A percentile compares a stretch with the other conserved stretches of the same genome.
Conservation (phyloP, 805 yeast genomes). For the Lachancea thermotolerans region DNA sequence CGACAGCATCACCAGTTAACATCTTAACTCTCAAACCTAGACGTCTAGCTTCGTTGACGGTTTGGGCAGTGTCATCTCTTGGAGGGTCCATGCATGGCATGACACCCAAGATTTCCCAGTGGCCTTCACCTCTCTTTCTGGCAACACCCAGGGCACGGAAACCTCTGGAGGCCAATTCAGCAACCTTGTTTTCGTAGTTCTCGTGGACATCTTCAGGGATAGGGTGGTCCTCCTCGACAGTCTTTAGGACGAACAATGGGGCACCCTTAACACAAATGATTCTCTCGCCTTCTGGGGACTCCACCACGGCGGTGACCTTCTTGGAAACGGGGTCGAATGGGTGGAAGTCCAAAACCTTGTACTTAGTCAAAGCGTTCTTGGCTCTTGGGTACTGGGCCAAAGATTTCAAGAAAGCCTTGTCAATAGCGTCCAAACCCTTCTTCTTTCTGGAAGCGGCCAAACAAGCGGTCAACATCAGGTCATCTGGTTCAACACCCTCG, state of each 20-base stretch:
- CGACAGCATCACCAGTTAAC: conserved; percentile 99
- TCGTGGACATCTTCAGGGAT: conserved; percentile 89
- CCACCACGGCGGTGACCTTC: conserved; percentile 92
- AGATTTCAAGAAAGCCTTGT: conserved; percentile 92
- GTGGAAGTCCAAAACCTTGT: conserved; percentile 92
- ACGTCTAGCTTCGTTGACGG: conserved; percentile 83
- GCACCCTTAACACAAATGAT: conserved; percentile 97
- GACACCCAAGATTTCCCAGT: conserved; percentile 96
- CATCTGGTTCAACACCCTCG: conserved; percentile 94
- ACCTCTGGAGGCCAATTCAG: conserved; percentile 97
- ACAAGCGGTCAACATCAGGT: conserved; percentile 95
- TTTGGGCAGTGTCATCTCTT: conserved; percentile 95
- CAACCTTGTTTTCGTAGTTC: conserved; percentile 94
- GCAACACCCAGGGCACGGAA: conserved; percentile 98
- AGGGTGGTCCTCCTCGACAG: conserved; percentile 96
- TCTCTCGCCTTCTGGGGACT: conserved; percentile 93
- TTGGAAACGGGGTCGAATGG: conserved; percentile 97
- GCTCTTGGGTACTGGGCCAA: conserved; percentile 86
- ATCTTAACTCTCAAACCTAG: conserved; percentile 94
- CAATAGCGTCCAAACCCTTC: conserved; percentile 97
- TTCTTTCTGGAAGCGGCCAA: conserved; percentile 96
- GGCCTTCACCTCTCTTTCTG: conserved; percentile 96
- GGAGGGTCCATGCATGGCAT: conserved; percentile 99
- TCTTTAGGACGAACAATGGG: conserved; percentile 91
- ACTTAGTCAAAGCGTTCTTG: conserved; percentile 84